These are phyloP conservation scores for Scleromitrula shiraiana DNA, from an alignment of 2,329 filamentous ascomycete genomes.

Conservation along the genomic window DNA sequence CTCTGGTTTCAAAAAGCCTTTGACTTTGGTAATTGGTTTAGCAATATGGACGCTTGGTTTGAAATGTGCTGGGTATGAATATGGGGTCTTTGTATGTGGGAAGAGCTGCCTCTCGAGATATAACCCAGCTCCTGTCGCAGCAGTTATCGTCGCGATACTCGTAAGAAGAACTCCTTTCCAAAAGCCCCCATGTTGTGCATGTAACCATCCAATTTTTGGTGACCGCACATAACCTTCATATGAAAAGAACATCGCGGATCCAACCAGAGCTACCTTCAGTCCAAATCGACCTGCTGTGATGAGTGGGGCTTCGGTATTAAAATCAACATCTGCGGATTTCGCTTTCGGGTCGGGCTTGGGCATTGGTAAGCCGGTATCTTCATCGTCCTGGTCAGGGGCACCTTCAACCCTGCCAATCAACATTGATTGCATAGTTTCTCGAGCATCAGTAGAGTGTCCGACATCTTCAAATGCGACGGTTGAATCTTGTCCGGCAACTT, in stretches of 20 bases:
- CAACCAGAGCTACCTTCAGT: slow-evolving; percentile 4
- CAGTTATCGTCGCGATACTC: slow-evolving; percentile 6
- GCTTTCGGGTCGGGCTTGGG: slow-evolving; percentile 10
- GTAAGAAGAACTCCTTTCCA: slow-evolving; percentile 15
- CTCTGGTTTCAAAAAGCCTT: slow-evolving; percentile 11
- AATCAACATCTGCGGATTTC: slow-evolving; percentile 6
- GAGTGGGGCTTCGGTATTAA: slow-evolving; percentile 4
- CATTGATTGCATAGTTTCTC: slow-evolving; percentile 13
- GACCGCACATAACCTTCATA: slow-evolving; percentile 6
- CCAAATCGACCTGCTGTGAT: slow-evolving; percentile 6
- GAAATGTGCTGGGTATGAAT: slow-evolving; percentile 11
- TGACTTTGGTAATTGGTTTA: slow-evolving; percentile 10
- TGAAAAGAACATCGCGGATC: slow-evolving; percentile 1
- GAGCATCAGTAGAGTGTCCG: slow-evolving; percentile 56
- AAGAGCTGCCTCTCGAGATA: slow-evolving; percentile 10
- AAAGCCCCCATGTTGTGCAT: slow-evolving; percentile 28
- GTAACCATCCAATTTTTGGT: slow-evolving; percentile 10
- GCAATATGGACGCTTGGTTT: slow-evolving; percentile 8
- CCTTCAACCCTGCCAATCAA: slow-evolving; percentile 13
- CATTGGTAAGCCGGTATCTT: slow-evolving; percentile 7
- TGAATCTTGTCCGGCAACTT: slow-evolving; percentile 70
- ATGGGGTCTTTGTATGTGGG: slow-evolving; percentile 5
- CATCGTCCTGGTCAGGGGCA: slow-evolving; percentile 9
- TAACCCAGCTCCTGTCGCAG: neutral
- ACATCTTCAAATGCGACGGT: slow-evolving; percentile 78